Conservation (phyloP, 371 early-diverging fungal genomes). For the Actinomortierella ambigua region DNA sequence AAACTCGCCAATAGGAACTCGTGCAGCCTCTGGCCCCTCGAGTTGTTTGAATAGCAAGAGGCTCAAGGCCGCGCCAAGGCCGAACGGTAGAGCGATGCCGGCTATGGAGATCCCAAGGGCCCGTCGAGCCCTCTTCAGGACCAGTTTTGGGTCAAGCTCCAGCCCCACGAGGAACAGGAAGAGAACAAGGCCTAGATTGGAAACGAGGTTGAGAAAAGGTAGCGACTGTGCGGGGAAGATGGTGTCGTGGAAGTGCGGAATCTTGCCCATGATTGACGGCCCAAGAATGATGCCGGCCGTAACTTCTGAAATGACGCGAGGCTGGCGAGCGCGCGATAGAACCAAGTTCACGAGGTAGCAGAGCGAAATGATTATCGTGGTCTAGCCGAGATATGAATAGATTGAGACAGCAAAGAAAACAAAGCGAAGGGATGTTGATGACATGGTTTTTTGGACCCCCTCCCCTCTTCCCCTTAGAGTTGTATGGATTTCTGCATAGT, state of each 20-base stretch:
- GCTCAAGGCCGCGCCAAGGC: slow-evolving; percentile 66
- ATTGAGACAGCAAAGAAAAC: too few species aligned
- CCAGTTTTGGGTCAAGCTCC: slow-evolving; percentile 68
- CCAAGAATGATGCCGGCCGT: slow-evolving; percentile 79
- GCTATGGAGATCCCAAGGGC: slow-evolving; percentile 62
- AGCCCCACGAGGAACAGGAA: slow-evolving; percentile 90
- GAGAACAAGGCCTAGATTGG: slow-evolving; percentile 87
- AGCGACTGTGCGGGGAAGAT: slow-evolving; percentile 71
- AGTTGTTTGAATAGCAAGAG: slow-evolving; percentile 65
- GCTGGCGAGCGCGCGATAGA: slow-evolving; percentile 65
- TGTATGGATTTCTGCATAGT: not conserved
- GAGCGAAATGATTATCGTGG: slow-evolving; percentile 61
- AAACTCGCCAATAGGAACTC: slow-evolving; percentile 55
- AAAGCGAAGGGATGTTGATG: slow-evolving; percentile 3
- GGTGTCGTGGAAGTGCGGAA: slow-evolving; percentile 60
- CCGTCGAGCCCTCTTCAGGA: slow-evolving; percentile 52
- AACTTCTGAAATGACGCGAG: slow-evolving; percentile 78
- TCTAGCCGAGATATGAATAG: slow-evolving; percentile 31
- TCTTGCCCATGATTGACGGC: slow-evolving; percentile 76
- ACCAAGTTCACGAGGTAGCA: slow-evolving; percentile 61
- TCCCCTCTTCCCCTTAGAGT: not conserved
- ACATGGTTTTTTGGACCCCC: slow-evolving; percentile 3
- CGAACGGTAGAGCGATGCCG: slow-evolving; percentile 78
- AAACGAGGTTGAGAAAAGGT: slow-evolving; percentile 70
- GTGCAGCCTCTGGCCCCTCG: slow-evolving; percentile 15